These are phyloP conservation scores for Colletotrichum higginsianum DNA, from an alignment of 2,329 filamentous ascomycete species.

Conservation along the genomic window DNA sequence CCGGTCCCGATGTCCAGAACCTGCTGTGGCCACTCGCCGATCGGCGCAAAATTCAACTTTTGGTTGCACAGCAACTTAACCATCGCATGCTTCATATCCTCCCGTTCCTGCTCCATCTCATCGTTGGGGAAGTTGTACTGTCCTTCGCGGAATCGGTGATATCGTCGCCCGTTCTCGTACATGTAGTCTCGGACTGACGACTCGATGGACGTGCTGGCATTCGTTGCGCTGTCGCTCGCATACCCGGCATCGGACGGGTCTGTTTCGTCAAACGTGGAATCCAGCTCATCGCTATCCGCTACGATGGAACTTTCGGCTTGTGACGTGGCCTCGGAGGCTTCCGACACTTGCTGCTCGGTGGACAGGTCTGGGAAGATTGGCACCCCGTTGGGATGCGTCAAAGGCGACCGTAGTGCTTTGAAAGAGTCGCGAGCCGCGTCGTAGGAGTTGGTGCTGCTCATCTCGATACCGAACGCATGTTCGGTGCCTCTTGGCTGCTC, in stretches of 20 bases:
- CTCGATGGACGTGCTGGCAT: slow-evolving; percentile 55
- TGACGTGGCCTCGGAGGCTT: slow-evolving; percentile 54
- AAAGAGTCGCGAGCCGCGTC: neutral
- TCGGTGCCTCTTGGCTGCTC: neutral
- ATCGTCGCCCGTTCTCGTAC: slow-evolving; percentile 71
- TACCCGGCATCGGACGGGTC: slow-evolving; percentile 54
- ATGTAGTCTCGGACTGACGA: slow-evolving; percentile 63
- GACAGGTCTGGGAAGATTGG: slow-evolving; percentile 56
- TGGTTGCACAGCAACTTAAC: slow-evolving; percentile 63
- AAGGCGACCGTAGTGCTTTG: slow-evolving; percentile 47
- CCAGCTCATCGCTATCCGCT: slow-evolving; percentile 51
- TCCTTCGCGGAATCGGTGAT: slow-evolving; percentile 69
- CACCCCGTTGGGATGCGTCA: slow-evolving; percentile 56
- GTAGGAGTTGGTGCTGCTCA: neutral
- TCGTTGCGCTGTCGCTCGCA: slow-evolving; percentile 54
- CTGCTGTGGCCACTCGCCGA: slow-evolving; percentile 62
- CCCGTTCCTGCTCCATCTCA: slow-evolving; percentile 70
- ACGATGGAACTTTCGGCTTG: slow-evolving; percentile 56
- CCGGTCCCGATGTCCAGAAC: slow-evolving; percentile 72
- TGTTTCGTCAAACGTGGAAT: slow-evolving; percentile 41
- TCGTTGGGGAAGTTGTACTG: slow-evolving; percentile 73
- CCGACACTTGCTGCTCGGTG: slow-evolving; percentile 52
- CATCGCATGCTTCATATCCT: slow-evolving; percentile 71
- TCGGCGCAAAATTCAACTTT: slow-evolving; percentile 67
- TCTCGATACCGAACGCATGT: neutral